Conservation (phyloP, 257 asterid species). For the Linderniella brevidens region DNA sequence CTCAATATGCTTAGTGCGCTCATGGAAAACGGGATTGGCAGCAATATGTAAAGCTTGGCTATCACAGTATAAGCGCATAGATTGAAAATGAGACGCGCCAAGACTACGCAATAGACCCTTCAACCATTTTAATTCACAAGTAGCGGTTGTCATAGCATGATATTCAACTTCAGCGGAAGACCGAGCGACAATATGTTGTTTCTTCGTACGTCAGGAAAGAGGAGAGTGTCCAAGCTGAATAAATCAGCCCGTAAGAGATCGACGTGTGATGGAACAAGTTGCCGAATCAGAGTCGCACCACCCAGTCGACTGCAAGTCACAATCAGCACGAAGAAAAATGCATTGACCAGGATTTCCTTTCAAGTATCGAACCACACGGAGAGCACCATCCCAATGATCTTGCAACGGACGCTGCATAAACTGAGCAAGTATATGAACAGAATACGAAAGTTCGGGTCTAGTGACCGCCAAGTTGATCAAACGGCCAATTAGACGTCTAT, state of each 20-base stretch:
- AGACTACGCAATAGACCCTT: no score
- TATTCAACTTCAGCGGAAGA: conserved; percentile 8
- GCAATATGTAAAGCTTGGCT: conserved; percentile 3
- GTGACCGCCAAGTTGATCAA: not conserved
- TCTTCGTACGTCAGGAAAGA: conserved; percentile 6
- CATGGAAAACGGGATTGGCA: not conserved
- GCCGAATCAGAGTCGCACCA: conserved; percentile 11
- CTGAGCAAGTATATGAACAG: not conserved
- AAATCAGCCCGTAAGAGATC: conserved; percentile 3
- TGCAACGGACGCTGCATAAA: not conserved
- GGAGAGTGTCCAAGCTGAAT: conserved; percentile 1
- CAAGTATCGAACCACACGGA: not conserved
- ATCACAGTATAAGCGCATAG: not conserved
- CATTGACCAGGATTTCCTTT: conserved; percentile 6
- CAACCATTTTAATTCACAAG: conserved; percentile 2
- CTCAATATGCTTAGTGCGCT: conserved; percentile 4
- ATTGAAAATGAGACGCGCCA: no score
- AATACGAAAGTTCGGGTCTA: not conserved
- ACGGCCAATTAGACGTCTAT: no score
- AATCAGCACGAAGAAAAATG: not conserved
- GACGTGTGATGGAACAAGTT: conserved; percentile 6
- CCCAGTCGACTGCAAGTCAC: not conserved
- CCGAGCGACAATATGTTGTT: not conserved
- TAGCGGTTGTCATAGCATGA: conserved; percentile 2
- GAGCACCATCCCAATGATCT: conserved; percentile 3